phyloP scores from a whole-genome alignment of 1,139 yeast species.

The Kluyveromyces sp. region DNA sequence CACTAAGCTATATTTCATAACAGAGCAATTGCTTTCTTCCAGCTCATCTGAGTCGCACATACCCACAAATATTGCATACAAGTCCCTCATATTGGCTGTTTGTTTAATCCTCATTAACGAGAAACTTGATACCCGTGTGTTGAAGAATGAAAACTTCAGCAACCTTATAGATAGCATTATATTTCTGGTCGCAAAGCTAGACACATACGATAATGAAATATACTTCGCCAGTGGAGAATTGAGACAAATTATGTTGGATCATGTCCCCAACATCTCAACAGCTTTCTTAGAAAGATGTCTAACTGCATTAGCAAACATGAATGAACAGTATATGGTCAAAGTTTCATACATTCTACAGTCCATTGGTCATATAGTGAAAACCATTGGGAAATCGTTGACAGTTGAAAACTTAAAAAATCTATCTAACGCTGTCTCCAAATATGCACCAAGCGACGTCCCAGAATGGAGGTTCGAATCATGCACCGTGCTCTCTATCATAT shows the following conservation, averaged over 20 bases:
- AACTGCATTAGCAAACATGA: not conserved
- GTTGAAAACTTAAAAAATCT: conserved; percentile 3
- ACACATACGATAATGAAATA: conserved; percentile 19
- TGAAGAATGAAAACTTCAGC: not conserved
- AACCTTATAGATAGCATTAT: conserved; percentile 18
- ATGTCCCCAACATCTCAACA: not conserved
- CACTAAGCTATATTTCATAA: conserved; percentile 13
- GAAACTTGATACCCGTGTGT: conserved; percentile 7
- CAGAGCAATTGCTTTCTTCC: conserved; percentile 19
- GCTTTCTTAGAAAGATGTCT: conserved; percentile 5
- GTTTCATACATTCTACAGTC: conserved; percentile 3
- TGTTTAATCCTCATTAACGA: conserved; percentile 14
- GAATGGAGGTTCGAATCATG: conserved; percentile 9
- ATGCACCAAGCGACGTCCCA: conserved; percentile 4
- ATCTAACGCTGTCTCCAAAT: conserved; percentile 1
- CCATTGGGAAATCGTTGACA: conserved; percentile 1
- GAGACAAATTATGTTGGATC: conserved; percentile 13
- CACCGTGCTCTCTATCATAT: conserved; percentile 3
- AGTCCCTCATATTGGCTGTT: conserved; percentile 19
- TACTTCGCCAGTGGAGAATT: conserved; percentile 20
- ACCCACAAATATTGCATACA: conserved; percentile 22
- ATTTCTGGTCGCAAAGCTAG: conserved; percentile 16
- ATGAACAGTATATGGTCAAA: conserved; percentile 5
- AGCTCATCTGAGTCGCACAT: conserved; percentile 18
- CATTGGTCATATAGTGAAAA: not conserved